Conservation (phyloP, 2,329 filamentous ascomycete genomes). For the Exserohilum turcica region DNA sequence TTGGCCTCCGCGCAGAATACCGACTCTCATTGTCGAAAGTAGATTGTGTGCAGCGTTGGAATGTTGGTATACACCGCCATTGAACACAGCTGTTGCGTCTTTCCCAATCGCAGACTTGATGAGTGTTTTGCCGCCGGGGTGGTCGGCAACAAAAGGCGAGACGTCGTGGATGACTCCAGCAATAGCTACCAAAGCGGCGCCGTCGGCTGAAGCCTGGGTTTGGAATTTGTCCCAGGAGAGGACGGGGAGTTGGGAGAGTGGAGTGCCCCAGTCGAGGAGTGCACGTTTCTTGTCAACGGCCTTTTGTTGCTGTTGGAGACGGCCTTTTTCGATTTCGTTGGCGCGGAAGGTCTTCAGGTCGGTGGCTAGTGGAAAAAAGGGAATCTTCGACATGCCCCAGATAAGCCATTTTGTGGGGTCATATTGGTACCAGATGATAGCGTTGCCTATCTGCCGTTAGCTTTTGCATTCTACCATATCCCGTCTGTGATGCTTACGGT, state of each 20-base stretch:
- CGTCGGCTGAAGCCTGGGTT: constrained; percentile 35
- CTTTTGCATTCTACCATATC: neutral
- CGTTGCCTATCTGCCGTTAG: constrained; percentile 34
- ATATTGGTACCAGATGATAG: constrained; percentile 47
- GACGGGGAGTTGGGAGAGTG: constrained; percentile 45
- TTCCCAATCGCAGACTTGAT: constrained; percentile 46
- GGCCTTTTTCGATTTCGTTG: constrained; percentile 48
- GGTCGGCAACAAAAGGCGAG: constrained; percentile 43
- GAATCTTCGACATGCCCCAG: constrained; percentile 38
- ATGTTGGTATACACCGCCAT: constrained; percentile 49
- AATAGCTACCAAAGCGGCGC: constrained; percentile 41
- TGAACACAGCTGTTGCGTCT: constrained; percentile 49
- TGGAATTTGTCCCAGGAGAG: constrained; percentile 48
- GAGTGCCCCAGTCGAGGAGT: constrained; percentile 47
- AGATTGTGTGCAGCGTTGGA: constrained; percentile 50
- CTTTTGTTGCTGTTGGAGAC: constrained; percentile 49
- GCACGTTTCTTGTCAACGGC: constrained; percentile 45
- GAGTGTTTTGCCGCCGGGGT: constrained; percentile 47
- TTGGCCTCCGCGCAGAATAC: constrained; percentile 45
- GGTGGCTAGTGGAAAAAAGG: constrained; percentile 40
- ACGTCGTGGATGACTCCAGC: constrained; percentile 49
- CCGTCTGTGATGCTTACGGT: neutral
- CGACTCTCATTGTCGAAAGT: constrained; percentile 51
- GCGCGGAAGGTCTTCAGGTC: constrained; percentile 46
- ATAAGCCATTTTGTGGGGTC: constrained; percentile 52